Conservation (phyloP, 2,329 filamentous ascomycete species). For the Sporothrix globosa region DNA sequence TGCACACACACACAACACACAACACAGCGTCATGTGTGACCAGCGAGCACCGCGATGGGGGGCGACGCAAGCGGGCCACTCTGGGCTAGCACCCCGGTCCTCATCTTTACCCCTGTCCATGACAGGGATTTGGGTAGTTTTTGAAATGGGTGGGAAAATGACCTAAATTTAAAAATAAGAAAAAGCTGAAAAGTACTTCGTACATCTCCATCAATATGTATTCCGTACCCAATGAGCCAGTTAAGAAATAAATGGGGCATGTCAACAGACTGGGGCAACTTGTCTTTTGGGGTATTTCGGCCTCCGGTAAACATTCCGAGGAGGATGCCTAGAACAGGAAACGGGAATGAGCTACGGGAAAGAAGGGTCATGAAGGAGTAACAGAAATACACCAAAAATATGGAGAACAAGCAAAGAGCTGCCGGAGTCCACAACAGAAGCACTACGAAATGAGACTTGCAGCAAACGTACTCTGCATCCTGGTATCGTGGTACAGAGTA, state of each 20-base stretch:
- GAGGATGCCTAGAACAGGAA: neutral
- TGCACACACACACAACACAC: neutral
- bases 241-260: slow-evolving; percentile 15
- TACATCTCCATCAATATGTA: slow-evolving; percentile 7
- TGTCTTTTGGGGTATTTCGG: neutral
- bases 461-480: too few relatives aligned
- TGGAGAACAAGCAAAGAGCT: neutral
- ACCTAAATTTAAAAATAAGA: neutral
- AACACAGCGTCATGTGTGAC: neutral
- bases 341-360: neutral
- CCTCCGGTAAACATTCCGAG: slow-evolving; percentile 19
- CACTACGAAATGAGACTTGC: too few relatives aligned
- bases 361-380: neutral
- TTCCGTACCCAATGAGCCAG: neutral
- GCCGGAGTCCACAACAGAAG: neutral
- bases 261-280: neutral
- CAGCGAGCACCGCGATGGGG: neutral
- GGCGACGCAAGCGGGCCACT: neutral
- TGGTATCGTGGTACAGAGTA: neutral
- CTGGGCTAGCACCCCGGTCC: neutral
- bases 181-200: neutral
- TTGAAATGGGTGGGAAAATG: neutral
- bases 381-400: neutral
- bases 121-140: neutral
- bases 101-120: neutral